Evolutionary conservation across 2,329 filamentous ascomycete genomes (phyloP), one percentile per base, ranked within the genome.

Genomic region (Penicillium sp.): DNA sequence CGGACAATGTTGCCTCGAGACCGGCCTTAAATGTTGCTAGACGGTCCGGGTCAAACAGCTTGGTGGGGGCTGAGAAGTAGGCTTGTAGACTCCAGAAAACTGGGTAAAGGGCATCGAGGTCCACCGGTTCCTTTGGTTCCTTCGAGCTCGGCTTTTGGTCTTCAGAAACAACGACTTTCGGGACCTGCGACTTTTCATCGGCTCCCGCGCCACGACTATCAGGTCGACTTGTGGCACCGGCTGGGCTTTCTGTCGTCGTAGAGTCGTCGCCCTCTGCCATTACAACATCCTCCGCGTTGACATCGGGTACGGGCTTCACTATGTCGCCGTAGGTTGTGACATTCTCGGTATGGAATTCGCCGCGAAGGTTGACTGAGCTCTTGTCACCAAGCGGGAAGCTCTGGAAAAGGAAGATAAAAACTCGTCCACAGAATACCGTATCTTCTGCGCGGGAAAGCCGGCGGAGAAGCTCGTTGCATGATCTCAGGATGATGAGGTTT

Each of bases 331-430:
- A 98, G 0, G 80, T 82, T 1, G 94, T 98, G 45, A 90, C 81
- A 74, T 98, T 99, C 61, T 97, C 93, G 22, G 87, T 82, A 62
- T 99, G 93, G 58, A 93, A 99, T 71, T 97, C 91, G 57, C 93
- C 93, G 42, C 93, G 82, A 31, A 97, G 77, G 63, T 99, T 99
- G 40, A 98, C 93, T 0, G 93, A 96, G 66, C 93, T 97, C 66
- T 91, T 93, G 69, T 98, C 94, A 26, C 91, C 91, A 0, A 98
- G 76, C 1, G 93, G 93, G 62, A 98, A 97, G 67, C 89, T 95
- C 67, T 98, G 93, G 69, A 97, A 98, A 64, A 98, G 81, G 69
- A 96, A 99, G 54, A 98, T 96, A 69, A 97, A 97, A 22, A 99
- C 93, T 31, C 93, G 81, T 13, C 93, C 93, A 63, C 93, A 98